phyloP scores from a whole-genome alignment of 495 filamentous ascomycete species.

The Hypoxylon intermedium region DNA sequence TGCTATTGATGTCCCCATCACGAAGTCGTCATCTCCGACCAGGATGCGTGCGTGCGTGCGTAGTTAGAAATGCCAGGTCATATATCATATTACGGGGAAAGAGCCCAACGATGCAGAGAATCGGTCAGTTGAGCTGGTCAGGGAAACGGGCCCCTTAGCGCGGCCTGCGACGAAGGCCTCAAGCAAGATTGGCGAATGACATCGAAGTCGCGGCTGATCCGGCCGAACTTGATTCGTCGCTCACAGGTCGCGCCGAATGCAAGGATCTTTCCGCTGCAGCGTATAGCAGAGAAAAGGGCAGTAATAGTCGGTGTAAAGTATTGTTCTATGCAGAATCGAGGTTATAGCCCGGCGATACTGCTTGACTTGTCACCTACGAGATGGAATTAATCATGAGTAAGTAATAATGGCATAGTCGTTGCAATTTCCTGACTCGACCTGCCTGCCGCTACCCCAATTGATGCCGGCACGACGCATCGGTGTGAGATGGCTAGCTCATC shows the following conservation, averaged over 20 bases:
- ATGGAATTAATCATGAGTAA: constrained; percentile 9
- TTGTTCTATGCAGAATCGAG: constrained; percentile 18
- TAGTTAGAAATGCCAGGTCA: constrained; percentile 26
- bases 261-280: constrained; percentile 34
- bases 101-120: constrained; percentile 37
- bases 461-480: too few species aligned
- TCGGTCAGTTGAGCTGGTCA: constrained; percentile 33
- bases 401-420: constrained; percentile 16
- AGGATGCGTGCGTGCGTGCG: too few species aligned
- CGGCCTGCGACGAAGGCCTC: constrained; percentile 21
- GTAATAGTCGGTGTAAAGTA: constrained; percentile 36
- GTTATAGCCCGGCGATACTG: constrained; percentile 2
- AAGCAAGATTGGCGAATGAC: constrained; percentile 35
- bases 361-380: neutral
- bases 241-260: constrained; percentile 24
- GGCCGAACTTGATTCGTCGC: constrained; percentile 27
- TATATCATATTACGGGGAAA: constrained; percentile 33
- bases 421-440: constrained; percentile 13
- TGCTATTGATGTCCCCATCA: constrained; percentile 25
- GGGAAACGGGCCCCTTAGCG: constrained; percentile 31
- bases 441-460: neutral
- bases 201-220: constrained; percentile 36
- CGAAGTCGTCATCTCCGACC: constrained; percentile 26
- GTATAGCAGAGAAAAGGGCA: constrained; percentile 20
- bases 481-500: too few species aligned